Evolutionary conservation across 352 stramenopile species (phyloP).

Genomic region (Phytophthora melonis): DNA sequence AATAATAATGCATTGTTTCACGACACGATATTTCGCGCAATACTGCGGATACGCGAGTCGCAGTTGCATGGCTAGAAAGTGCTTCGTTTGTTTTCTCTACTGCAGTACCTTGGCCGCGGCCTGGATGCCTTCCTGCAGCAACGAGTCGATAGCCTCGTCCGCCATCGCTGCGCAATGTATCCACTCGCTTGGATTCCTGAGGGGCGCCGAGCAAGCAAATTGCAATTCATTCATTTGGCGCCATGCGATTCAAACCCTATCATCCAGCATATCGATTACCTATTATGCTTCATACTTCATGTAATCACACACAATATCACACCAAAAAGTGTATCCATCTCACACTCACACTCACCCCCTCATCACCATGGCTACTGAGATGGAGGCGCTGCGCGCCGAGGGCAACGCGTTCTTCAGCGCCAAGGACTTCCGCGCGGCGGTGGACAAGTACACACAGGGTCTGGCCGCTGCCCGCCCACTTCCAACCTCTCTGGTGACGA

Average conservation of each 20-base stretch:
- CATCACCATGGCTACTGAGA: conserved; percentile 28
- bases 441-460: conserved; percentile 75
- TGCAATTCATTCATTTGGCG: conserved; percentile 27
- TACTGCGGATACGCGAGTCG: neutral
- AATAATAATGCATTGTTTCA: conserved; percentile 12
- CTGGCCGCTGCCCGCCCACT: conserved; percentile 32
- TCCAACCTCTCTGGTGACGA: conserved; percentile 25
- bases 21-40: conserved; percentile 6
- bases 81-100: neutral
- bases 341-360: conserved; percentile 3
- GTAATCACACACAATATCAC: neutral
- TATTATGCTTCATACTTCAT: neutral
- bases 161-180: conserved; percentile 47
- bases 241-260: conserved; percentile 32
- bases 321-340: conserved; percentile 36
- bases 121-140: conserved; percentile 81
- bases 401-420: conserved; percentile 83
- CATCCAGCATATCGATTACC: neutral
- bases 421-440: conserved; percentile 68
- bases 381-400: conserved; percentile 73
- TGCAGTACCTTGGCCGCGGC: conserved; percentile 54
- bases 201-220: conserved; percentile 25
- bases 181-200: conserved; percentile 16
- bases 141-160: conserved; percentile 84
- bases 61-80: conserved; percentile 9